Conservation (phyloP, 495 filamentous ascomycete species). For the Aspergillus ostianus region DNA sequence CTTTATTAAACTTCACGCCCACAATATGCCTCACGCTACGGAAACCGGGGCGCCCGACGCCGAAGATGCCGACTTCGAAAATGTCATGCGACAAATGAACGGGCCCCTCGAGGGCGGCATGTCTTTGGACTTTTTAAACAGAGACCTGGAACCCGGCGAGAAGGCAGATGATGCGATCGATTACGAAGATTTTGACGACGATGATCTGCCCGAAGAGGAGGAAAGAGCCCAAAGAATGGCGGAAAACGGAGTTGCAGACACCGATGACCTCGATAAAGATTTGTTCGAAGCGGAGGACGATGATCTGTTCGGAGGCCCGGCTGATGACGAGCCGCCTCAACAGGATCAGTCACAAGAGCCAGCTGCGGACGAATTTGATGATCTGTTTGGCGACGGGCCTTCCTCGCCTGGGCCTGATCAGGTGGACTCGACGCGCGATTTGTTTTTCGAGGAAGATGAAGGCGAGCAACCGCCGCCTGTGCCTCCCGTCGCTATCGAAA, state of each 20-base stretch:
- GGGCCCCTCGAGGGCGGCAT: slow-evolving; percentile 36
- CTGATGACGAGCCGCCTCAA: slow-evolving; percentile 26
- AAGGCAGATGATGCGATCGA: slow-evolving; percentile 82
- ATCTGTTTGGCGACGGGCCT: slow-evolving; percentile 54
- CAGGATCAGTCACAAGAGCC: background rate
- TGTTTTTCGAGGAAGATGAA: slow-evolving; percentile 31
- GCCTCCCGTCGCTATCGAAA: slow-evolving; percentile 22
- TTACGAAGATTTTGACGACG: slow-evolving; percentile 80
- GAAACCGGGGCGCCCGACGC: slow-evolving; percentile 25
- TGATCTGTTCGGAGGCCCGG: slow-evolving; percentile 50
- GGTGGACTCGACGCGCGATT: slow-evolving; percentile 37
- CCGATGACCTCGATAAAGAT: slow-evolving; percentile 16
- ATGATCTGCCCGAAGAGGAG: slow-evolving; percentile 69
- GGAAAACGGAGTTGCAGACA: slow-evolving; percentile 7
- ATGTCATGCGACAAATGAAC: slow-evolving; percentile 51
- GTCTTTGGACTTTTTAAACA: slow-evolving; percentile 42
- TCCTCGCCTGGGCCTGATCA: slow-evolving; percentile 40
- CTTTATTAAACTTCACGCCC: background rate
- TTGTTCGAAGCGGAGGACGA: slow-evolving; percentile 44
- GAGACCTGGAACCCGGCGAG: slow-evolving; percentile 60
- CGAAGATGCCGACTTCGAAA: slow-evolving; percentile 49
- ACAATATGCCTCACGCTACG: slow-evolving; percentile 52
- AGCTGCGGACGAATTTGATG: slow-evolving; percentile 45
- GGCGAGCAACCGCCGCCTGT: slow-evolving; percentile 32
- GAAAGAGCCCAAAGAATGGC: slow-evolving; percentile 27